Percentiles rank a stretch among this genome's conserved stretches.
Conservation (phyloP, 495 filamentous ascomycete genomes). For the Xylaria scruposa region DNA sequence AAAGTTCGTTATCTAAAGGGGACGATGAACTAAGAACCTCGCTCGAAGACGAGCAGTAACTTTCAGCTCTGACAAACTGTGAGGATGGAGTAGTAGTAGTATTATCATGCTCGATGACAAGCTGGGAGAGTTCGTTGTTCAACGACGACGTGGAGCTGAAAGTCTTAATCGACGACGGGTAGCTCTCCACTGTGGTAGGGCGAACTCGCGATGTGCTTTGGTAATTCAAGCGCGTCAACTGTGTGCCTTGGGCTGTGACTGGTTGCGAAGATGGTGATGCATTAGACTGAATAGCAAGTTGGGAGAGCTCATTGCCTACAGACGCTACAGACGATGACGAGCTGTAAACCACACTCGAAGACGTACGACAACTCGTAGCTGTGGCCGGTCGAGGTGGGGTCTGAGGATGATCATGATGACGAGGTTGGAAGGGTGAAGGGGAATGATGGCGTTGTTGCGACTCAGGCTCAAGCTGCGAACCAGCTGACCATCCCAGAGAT, state of each 20-base stretch:
- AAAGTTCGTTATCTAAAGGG: constrained; percentile 19
- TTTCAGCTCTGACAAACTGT: constrained; percentile 3
- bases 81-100: background rate
- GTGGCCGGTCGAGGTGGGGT: constrained; percentile 19
- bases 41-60: constrained; percentile 18
- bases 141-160: constrained; percentile 23
- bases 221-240: constrained; percentile 7
- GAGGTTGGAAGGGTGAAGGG: constrained; percentile 16
- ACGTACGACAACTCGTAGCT: constrained; percentile 25
- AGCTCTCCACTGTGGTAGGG: background rate
- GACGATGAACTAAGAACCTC: constrained; percentile 11
- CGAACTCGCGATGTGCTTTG: constrained; percentile 19
- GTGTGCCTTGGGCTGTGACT: constrained; percentile 13
- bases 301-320: background rate
- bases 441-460: constrained; percentile 23
- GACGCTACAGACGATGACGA: constrained; percentile 20
- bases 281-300: constrained; percentile 23
- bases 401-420: constrained; percentile 13
- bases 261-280: constrained; percentile 22
- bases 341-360: constrained; percentile 24
- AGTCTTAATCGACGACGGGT: constrained; percentile 14
- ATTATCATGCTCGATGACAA: background rate
- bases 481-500: constrained; percentile 43
- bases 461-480: constrained; percentile 33
- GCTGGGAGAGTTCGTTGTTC: constrained; percentile 4